These are phyloP conservation scores for Paratinospora sagittata DNA, from an alignment of 164 flowering plant genomes.

Conservation along the genomic window DNA sequence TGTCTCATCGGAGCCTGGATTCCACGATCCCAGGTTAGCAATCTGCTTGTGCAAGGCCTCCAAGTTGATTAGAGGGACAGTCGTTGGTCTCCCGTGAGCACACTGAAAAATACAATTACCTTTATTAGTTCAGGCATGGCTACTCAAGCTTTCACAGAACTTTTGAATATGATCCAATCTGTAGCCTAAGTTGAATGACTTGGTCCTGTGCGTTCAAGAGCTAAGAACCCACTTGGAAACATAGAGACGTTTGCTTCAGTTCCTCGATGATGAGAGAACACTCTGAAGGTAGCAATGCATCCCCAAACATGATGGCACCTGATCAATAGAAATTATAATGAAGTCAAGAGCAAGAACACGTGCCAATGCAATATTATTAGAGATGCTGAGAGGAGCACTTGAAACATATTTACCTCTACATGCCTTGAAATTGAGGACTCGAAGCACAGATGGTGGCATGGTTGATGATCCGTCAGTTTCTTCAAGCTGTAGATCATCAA, in stretches of 20 bases:
- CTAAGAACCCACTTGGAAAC: too few species aligned
- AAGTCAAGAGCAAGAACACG: background rate
- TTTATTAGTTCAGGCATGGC: too few species aligned
- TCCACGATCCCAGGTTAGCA: constrained; percentile 28
- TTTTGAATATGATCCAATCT: background rate
- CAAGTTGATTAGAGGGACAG: constrained; percentile 81
- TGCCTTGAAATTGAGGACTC: constrained; percentile 74
- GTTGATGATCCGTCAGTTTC: constrained; percentile 94
- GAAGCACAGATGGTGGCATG: constrained; percentile 77
- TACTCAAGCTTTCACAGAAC: background rate
- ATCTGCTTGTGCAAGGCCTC: constrained; percentile 69
- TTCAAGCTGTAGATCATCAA: constrained; percentile 49
- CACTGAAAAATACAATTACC: too few species aligned
- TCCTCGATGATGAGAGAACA: constrained; percentile 95
- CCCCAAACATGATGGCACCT: constrained; percentile 99
- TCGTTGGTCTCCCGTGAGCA: constrained; percentile 92
- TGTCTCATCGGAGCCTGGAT: constrained; percentile 20
- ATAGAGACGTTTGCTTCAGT: constrained; percentile 73
- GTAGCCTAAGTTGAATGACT: background rate
- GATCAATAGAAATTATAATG: too few species aligned
- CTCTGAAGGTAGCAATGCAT: constrained; percentile 83
- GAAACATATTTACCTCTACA: too few species aligned
- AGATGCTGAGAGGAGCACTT: background rate
- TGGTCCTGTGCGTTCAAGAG: background rate
- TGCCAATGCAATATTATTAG: background rate